Conservation (phyloP, 1,139 yeast genomes). For the Hyphopichia buzzinii region DNA sequence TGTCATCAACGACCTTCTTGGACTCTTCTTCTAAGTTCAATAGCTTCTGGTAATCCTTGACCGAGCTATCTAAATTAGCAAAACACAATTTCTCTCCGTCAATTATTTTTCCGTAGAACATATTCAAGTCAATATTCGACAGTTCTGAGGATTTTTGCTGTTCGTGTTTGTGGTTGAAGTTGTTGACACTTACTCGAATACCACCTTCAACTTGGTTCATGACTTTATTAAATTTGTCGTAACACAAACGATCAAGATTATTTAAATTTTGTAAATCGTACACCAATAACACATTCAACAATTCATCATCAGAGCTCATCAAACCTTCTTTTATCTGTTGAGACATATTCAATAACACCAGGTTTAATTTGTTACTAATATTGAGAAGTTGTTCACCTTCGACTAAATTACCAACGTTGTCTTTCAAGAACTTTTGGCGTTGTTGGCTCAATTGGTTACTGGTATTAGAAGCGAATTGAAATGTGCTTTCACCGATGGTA, state of each 20-base stretch:
- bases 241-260: slow-evolving; percentile 61
- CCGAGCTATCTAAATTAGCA: slow-evolving; percentile 80
- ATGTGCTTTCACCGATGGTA: slow-evolving; percentile 40
- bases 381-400: slow-evolving; percentile 29
- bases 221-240: slow-evolving; percentile 73
- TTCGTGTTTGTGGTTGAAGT: slow-evolving; percentile 44
- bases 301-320: slow-evolving; percentile 63
- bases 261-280: slow-evolving; percentile 79
- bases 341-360: slow-evolving; percentile 36
- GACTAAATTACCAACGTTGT: slow-evolving; percentile 13
- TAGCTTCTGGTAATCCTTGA: slow-evolving; percentile 42
- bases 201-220: slow-evolving; percentile 93
- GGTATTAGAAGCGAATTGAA: slow-evolving; percentile 42
- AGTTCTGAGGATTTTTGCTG: slow-evolving; percentile 4
- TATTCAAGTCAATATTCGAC: slow-evolving; percentile 49
- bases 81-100: slow-evolving; percentile 89
- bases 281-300: slow-evolving; percentile 49
- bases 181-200: slow-evolving; percentile 56
- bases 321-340: slow-evolving; percentile 57
- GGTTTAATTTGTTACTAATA: slow-evolving; percentile 34
- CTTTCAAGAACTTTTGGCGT: slow-evolving; percentile 37
- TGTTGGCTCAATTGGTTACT: slow-evolving; percentile 44
- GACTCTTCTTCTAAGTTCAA: slow-evolving; percentile 14
- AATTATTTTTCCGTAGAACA: slow-evolving; percentile 71
- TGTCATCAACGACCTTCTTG: slow-evolving; percentile 21